Evolutionary conservation across 345 rosid genomes (phyloP), one percentile per base, ranked within the genome.

Genomic region (Punica granatum): DNA sequence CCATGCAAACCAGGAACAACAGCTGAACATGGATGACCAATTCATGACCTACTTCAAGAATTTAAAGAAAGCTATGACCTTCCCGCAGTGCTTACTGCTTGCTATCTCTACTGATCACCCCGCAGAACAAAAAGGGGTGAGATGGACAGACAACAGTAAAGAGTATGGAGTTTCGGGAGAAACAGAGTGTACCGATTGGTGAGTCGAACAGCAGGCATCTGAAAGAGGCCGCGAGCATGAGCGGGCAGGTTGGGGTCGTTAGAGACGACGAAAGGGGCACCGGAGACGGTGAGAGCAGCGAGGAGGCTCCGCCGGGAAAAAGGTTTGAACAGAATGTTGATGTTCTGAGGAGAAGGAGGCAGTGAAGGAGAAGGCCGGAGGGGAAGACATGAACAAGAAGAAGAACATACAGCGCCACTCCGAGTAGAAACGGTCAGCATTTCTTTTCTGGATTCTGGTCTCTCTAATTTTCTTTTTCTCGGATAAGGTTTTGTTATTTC

Each of bases 201-300:
- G 72, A 86, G 92, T 53, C 85, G 79, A 72, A 71, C 10, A 6
- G 92, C 88, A 23, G 92, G 92, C 92, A 86, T 86, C 74, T 76
- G 88, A 65, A 86, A 81, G 75, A 86, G 92, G 67, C 91, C 91
- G 32, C 85, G 92, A 44, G 87, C 92, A 12, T 6, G 48, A 13
- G 85, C 81, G 28, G 65, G 2, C 36, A 66, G 60, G 37, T 41
- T 33, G 37, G 68, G 71, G 30, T 37, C 51, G 71, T 58, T 7
- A 19, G 73, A 64, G 33, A 64, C 35, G 53, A 78, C 65, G 49
- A 72, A 63, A 53, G 77, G 19, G 60, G 83, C 56, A 65, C 69
- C 31, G 56, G 84, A 77, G 43, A 78, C 44, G 60, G 82, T 66
- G 78, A 87, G 48, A 33, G 82, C 77, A 8, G 77, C 66, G 72